phyloP scores from a whole-genome alignment of 2,329 filamentous ascomycete species.

The Sporothrix luriei region DNA sequence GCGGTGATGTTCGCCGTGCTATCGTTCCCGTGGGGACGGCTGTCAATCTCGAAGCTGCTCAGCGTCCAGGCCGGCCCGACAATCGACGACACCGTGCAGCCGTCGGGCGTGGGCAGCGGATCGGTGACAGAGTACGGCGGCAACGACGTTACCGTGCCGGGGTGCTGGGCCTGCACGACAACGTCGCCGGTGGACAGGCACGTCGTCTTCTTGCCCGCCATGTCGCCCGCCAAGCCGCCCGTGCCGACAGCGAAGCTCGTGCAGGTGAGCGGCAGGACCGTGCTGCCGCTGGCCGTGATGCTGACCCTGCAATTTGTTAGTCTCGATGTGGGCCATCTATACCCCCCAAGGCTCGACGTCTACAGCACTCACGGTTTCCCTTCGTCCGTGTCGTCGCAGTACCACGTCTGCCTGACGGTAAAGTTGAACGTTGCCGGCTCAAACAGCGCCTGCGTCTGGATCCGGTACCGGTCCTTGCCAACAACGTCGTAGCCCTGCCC shows the following conservation, averaged over 20 bases:
- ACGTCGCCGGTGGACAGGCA: slow-evolving; percentile 32
- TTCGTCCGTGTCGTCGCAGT: slow-evolving; percentile 37
- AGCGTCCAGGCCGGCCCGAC: slow-evolving; percentile 37
- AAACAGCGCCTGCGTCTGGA: slow-evolving; percentile 35
- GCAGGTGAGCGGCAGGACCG: slow-evolving; percentile 36
- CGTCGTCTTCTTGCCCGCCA: slow-evolving; percentile 27
- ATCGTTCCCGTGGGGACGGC: background rate
- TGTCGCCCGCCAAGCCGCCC: background rate
- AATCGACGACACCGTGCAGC: slow-evolving; percentile 38
- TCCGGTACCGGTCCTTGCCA: slow-evolving; percentile 33
- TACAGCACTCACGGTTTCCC: slow-evolving; percentile 36
- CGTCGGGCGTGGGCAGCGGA: slow-evolving; percentile 35
- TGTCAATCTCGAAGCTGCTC: slow-evolving; percentile 34
- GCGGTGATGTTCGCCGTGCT: background rate
- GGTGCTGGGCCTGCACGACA: slow-evolving; percentile 23
- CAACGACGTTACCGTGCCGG: slow-evolving; percentile 29
- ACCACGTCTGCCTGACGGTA: slow-evolving; percentile 39
- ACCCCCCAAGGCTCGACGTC: background rate
- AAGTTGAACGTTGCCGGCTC: slow-evolving; percentile 34
- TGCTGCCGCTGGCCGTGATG: slow-evolving; percentile 35
- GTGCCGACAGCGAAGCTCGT: slow-evolving; percentile 19
- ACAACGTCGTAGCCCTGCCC: slow-evolving; percentile 31
- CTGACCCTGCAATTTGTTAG: slow-evolving; percentile 32
- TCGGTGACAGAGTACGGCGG: slow-evolving; percentile 38
- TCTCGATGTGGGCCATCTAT: background rate